Evolutionary conservation across 176 grass and related monocot species (phyloP).

Genomic region (Eragrostis curvula): DNA sequence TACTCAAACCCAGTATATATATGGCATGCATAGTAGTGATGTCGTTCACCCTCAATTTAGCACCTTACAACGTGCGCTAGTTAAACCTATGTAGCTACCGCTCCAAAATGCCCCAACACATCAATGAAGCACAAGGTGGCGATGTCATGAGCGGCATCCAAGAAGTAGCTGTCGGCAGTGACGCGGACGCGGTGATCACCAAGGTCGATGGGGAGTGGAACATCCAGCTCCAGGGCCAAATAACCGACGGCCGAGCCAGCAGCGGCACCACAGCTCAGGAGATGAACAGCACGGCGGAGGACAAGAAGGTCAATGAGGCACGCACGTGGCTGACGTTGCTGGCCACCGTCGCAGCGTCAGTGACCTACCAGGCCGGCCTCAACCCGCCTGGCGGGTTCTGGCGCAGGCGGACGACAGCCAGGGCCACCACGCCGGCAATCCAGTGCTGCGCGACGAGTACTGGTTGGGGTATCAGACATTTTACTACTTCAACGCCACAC

Average conservation of each 20-base stretch:
- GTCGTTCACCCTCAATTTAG: background rate
- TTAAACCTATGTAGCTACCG: background rate
- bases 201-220: background rate
- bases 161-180: slow-evolving; percentile 3
- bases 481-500: slow-evolving; percentile 52
- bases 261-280: too few species aligned
- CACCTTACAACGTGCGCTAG: background rate
- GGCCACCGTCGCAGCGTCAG: slow-evolving; percentile 36
- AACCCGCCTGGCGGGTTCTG: slow-evolving; percentile 54
- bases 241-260: too few species aligned
- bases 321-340: slow-evolving; percentile 52
- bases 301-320: slow-evolving; percentile 31
- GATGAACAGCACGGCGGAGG: too few species aligned
- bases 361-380: slow-evolving; percentile 48
- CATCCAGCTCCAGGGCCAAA: slow-evolving; percentile 30
- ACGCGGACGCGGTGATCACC: background rate
- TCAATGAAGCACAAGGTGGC: background rate
- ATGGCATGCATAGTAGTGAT: background rate
- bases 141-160: background rate
- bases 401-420: slow-evolving; percentile 8
- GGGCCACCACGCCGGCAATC: background rate
- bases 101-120: background rate
- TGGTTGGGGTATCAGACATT: slow-evolving; percentile 11
- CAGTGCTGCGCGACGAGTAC: slow-evolving; percentile 11
- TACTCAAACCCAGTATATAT: background rate